phyloP scores from a whole-genome alignment of 2,329 filamentous ascomycete genomes.

The Helicocarpus griseus region DNA sequence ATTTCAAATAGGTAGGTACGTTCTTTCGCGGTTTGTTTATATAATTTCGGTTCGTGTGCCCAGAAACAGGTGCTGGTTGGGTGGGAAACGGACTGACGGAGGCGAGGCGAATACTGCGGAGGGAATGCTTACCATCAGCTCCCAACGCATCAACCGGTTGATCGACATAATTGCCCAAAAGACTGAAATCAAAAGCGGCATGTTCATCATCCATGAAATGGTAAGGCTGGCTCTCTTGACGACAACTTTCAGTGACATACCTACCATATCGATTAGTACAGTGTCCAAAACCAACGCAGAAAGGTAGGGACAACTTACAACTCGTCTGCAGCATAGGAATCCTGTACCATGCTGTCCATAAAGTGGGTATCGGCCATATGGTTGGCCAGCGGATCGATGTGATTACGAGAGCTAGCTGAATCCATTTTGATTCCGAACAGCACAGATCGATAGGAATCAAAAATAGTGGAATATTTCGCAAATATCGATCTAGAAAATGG shows the following conservation, averaged over 20 bases:
- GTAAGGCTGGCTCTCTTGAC: too few species aligned
- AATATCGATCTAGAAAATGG: background rate
- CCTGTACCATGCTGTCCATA: background rate
- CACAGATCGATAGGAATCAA: background rate
- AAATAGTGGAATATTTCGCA: background rate
- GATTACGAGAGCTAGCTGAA: background rate
- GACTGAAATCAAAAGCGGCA: background rate
- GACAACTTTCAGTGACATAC: too few species aligned
- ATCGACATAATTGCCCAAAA: background rate
- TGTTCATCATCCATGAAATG: background rate
- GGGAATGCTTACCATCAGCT: background rate
- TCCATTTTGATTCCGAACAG: background rate
- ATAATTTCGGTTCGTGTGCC: background rate
- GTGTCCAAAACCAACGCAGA: too few species aligned
- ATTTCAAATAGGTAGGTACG: background rate
- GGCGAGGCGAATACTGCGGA: background rate
- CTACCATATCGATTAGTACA: too few species aligned
- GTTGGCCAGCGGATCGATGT: too few species aligned
- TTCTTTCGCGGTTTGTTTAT: background rate
- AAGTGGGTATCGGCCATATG: too few species aligned
- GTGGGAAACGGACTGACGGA: background rate
- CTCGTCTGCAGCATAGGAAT: background rate
- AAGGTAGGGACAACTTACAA: too few species aligned
- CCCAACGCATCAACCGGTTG: background rate
- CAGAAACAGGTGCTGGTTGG: background rate